Conservation (phyloP, 176 grass and related monocot species). For the Paspalum notatum region DNA sequence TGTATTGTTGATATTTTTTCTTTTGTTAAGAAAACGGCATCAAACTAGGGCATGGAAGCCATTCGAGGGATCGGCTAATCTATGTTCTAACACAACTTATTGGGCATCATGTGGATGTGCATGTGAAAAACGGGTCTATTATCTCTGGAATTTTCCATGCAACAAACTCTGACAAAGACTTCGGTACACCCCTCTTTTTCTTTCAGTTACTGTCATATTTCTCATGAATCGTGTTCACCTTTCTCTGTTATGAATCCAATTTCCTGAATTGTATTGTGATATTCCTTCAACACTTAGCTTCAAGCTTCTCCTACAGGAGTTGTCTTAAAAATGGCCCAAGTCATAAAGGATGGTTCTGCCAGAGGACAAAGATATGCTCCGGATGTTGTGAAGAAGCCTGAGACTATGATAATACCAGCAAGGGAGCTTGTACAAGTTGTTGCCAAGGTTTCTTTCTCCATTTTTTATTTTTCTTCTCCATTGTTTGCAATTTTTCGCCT, state of each 20-base stretch:
- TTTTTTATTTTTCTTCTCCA: neutral
- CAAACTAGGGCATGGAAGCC: constrained; percentile 53
- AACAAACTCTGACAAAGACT: constrained; percentile 87
- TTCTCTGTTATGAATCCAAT: neutral
- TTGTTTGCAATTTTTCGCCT: neutral
- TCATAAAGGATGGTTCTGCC: constrained; percentile 66
- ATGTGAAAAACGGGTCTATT: constrained; percentile 93
- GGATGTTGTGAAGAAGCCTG: constrained; percentile 69
- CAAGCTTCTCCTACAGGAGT: constrained; percentile 57
- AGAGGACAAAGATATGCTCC: constrained; percentile 52
- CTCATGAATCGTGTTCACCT: neutral
- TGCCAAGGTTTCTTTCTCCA: constrained; percentile 68
- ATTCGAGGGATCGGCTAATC: constrained; percentile 74
- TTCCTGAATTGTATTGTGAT: neutral
- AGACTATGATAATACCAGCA: constrained; percentile 86
- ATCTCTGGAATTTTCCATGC: constrained; percentile 97
- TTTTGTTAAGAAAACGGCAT: constrained; percentile 61
- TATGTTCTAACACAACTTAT: constrained; percentile 78
- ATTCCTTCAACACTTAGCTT: constrained; percentile 35
- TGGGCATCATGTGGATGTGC: constrained; percentile 82
- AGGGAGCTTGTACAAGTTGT: constrained; percentile 85
- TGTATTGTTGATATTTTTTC: constrained; percentile 43
- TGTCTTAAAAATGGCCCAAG: constrained; percentile 94
- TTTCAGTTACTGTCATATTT: neutral
- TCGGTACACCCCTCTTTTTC: constrained; percentile 53